Evolutionary conservation across 2,329 filamentous ascomycete species (phyloP), one percentile per base, ranked within the genome.

Genomic region (Penicillium nordicum): DNA sequence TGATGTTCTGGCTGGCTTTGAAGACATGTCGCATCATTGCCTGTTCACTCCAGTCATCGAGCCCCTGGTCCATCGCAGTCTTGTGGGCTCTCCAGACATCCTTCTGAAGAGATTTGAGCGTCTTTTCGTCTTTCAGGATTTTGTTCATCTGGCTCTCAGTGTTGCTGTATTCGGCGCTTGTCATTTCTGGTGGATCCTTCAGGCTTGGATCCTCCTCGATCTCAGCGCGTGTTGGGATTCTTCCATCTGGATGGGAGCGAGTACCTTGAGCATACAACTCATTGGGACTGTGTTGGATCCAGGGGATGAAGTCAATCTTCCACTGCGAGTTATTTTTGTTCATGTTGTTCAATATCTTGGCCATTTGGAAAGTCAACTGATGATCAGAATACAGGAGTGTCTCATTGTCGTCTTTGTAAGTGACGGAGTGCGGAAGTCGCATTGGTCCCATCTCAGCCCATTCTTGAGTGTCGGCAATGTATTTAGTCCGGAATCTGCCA

Each of bases 401-500:
- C 36, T 67, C 66, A 42, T 61, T 61, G 23, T 62, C 47, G n/a
- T 50, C 53, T 12, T 53, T 60, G 53, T 66, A 67, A 3, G 56
- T 63, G 11, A 63, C 65, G 6, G 62, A 56, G 23, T 62, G 38
- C 2, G 67, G 67, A 16, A 69, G 47, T 23, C 67, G 47, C 67
- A 69, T 69, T 0, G 67, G 64, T 2, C 67, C 67, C 67, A 69
- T 69, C 41, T 69, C 67, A 4, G 61, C 60, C 61, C 62, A 68
- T 56, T 69, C 61, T 8, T 62, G 49, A 6, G 62, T 65, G 7
- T 51, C 57, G 23, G 70, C 74, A 16, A 79, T 62, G 53, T 76
- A 78, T 3, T 67, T 65, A 2, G 77, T 78, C n/a, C 71, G 70
- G n/a, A 79, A 71, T 2, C 77, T 71, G 1, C 77, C 77, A 2